Evolutionary conservation across 2,329 filamentous ascomycete genomes (phyloP).

Genomic region (Aaosphaeria pasadenensis): DNA sequence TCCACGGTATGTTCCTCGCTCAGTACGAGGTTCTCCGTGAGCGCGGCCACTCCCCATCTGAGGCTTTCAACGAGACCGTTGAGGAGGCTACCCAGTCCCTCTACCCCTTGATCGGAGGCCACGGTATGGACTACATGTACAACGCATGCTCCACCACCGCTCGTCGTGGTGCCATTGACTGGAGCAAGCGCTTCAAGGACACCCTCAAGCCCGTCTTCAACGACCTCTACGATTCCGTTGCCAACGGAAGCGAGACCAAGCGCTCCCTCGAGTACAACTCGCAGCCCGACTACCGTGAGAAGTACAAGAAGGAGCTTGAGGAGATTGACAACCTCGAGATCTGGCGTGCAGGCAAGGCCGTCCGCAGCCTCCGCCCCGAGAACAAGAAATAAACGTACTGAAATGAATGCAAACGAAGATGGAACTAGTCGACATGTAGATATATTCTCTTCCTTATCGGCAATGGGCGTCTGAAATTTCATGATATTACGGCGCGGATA

Average conservation of each 20-base stretch:
- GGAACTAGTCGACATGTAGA: slow-evolving; percentile 17
- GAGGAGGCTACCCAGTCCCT: slow-evolving; percentile 98
- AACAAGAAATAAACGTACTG: slow-evolving; percentile 28
- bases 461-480: slow-evolving; percentile 15
- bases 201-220: slow-evolving; percentile 99
- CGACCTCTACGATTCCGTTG: slow-evolving; percentile 90
- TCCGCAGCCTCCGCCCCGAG: slow-evolving; percentile 56
- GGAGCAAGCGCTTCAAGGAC: slow-evolving; percentile 96
- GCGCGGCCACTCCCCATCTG: slow-evolving; percentile 93
- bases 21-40: slow-evolving; percentile 99
- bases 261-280: slow-evolving; percentile 96
- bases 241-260: slow-evolving; percentile 89
- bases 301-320: slow-evolving; percentile 97
- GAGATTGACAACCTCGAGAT: slow-evolving; percentile 98
- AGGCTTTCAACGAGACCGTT: slow-evolving; percentile 99
- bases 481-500: background rate
- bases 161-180: slow-evolving; percentile 97
- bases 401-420: background rate
- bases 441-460: slow-evolving; percentile 19
- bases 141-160: slow-evolving; percentile 98
- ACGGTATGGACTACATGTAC: slow-evolving; percentile 99
- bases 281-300: slow-evolving; percentile 92
- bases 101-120: slow-evolving; percentile 94
- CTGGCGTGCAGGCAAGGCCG: slow-evolving; percentile 97
- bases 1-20: slow-evolving; percentile 99